Base-by-base conservation (phyloP, 2,329 filamentous ascomycete genomes). In the Nothopassalora personata region DNA sequence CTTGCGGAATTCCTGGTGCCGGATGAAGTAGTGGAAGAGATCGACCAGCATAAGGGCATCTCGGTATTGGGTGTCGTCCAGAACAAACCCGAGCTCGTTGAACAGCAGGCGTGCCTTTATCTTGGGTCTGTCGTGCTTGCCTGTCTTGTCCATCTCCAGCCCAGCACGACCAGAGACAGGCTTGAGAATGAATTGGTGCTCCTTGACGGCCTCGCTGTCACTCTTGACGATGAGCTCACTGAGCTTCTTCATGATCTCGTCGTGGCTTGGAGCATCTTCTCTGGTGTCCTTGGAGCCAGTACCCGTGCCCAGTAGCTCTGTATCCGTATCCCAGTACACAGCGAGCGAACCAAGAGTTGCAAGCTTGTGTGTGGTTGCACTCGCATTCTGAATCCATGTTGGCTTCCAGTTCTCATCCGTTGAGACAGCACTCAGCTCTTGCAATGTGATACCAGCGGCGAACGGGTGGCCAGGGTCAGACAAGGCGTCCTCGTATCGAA, bases 31-130 rank as follows among this genome's bases (percentile, higher is more conserved):
- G 74, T 99, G 94, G 79, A 99, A 99, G 2, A 97, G 80, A 72
- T 99, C 94, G 1, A 97, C 89, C 79, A 99, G 89, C 94, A 99
- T 99, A 59, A 99, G 78, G 5, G 88, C 91, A 76, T 99, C 94
- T 31, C 95, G 89, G 72, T 99, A 99, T 73, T 99, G 94, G 65
- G 97, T 86, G 65, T 99, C 93, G 67, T 99, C 95, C 33, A 99
- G 82, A n/a, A 97, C 90, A 64, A 99, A 87, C 53, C 95, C 94
- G 59, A 99, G 92, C 71, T 99, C 95, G 70, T 99, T 93, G 68
- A 99, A 99, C 1, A 97, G 78, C 18, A 99, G 77, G 43, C 89
- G 89, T 30, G 92, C 90, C 75, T 97, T 97, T 78, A 94, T 87
- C 70, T 93, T 94, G 2, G 94, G 90, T 15, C 84, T 81, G 58